Base-by-base conservation (phyloP, 306 rosid genomes). In the Begonia peltatifolia region DNA sequence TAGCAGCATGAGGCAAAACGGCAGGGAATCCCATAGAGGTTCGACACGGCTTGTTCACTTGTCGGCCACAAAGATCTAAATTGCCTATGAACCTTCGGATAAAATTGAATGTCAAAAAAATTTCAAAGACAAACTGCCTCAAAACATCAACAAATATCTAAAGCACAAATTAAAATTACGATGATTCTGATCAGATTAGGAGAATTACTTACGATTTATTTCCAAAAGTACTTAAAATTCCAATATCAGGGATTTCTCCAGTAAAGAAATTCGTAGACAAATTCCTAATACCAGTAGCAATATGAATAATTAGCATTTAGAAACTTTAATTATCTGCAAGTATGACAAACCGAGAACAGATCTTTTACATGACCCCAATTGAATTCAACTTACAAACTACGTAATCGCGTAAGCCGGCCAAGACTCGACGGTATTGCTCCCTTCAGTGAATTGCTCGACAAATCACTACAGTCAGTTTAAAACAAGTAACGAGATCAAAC, bases 11-110 rank as follows among this genome's bases (percentile, higher is more conserved):
- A 0, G 99, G 99, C 41, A 92, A 75, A 54, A 92, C 88, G 15
- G 81, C 99, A 51, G 99, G 99, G 58, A 86, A 92, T 52, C 99
- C 99, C 36, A 92, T 60, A 49, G 99, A 92, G 42, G 99, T 81
- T 41, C 83, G 74, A 59, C 99, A 92, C 3, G 81, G 96, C 63
- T 79, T 92, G 57, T 74, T 67, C 17, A 92, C 68, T 81, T 92
- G 99, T 52, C 87, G 80, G 46, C 99, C 96, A 60, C 99, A 92
- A 66, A 92, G 99, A 71, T 74, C 94, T 30, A 74, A 70, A 64
- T 92, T 92, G 3, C 96, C 99, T 36, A 59, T 57, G 65, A 86
- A 92, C 78, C 99, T 92, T 36, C 64, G 69, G 43, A 20, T 43
- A 53, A 50, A 17, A 9, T 16, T 11, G 63, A 11, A 58, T 43